Conservation (phyloP, 768 basidiomycete species). For the Serendipita vermifera region DNA sequence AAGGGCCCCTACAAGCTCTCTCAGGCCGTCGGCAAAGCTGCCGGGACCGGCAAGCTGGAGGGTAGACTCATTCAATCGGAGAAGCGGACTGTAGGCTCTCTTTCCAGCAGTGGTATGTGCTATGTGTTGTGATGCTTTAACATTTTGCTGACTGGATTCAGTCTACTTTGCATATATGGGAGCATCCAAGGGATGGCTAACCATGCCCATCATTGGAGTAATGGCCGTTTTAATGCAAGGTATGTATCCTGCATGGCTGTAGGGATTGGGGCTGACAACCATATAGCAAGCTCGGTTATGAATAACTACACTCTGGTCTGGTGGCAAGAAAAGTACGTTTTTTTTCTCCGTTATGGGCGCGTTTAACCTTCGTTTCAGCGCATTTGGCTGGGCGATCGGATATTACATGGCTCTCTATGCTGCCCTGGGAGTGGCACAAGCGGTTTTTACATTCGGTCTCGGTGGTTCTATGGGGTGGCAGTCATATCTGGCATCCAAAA, state of each 20-base stretch:
- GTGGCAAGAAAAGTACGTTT: constrained; percentile 50
- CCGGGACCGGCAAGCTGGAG: constrained; percentile 50
- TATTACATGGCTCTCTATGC: constrained; percentile 59
- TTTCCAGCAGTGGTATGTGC: constrained; percentile 34
- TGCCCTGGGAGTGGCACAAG: constrained; percentile 44
- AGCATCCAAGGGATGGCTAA: constrained; percentile 41
- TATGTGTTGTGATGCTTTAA: not conserved
- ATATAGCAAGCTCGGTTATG: constrained; percentile 32
- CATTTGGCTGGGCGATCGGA: constrained; percentile 35
- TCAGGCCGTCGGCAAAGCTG: constrained; percentile 24
- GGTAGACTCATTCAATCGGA: constrained; percentile 56
- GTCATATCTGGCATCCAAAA: constrained; percentile 46
- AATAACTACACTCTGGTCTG: constrained; percentile 58
- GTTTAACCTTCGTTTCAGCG: constrained; percentile 21
- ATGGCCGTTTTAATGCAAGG: constrained; percentile 47
- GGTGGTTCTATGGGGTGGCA: constrained; percentile 43
- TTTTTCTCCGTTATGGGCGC: not conserved
- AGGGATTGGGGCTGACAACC: not conserved
- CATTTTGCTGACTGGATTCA: constrained; percentile 17
- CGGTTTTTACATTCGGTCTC: constrained; percentile 42
- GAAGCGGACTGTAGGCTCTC: constrained; percentile 50
- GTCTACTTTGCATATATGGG: constrained; percentile 48
- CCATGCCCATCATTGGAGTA: constrained; percentile 38
- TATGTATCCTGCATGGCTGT: not conserved
- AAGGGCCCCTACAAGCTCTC: constrained; percentile 19